Evolutionary conservation across 1,139 yeast species (phyloP).

Genomic region (Scheffersomyces cryptocercus): DNA sequence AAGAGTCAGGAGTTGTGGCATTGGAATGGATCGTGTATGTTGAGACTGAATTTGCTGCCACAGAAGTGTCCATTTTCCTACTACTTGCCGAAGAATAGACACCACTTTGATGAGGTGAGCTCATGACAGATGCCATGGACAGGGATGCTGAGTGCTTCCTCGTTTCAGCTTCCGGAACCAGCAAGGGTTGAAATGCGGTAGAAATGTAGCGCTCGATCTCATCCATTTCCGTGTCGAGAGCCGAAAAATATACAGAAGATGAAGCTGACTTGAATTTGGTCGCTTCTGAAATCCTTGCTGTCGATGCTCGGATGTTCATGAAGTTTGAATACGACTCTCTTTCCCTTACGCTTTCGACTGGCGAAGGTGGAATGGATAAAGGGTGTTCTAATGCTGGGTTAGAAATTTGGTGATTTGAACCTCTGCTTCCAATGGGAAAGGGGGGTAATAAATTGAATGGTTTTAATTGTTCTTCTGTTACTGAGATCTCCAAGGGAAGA

Average conservation of each 20-base stretch:
- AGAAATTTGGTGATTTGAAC: background rate
- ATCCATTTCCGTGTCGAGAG: slow-evolving; percentile 7
- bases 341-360: background rate
- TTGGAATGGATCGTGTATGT: slow-evolving; percentile 11
- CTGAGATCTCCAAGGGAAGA: slow-evolving; percentile 20
- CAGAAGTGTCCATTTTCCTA: background rate
- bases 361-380: background rate
- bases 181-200: background rate
- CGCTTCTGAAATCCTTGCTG: background rate
- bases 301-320: background rate
- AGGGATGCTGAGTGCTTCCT: slow-evolving; percentile 19
- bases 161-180: background rate
- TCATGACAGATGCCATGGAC: slow-evolving; percentile 23
- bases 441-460: slow-evolving; percentile 16
- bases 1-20: slow-evolving; percentile 19
- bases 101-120: slow-evolving; percentile 12
- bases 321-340: background rate
- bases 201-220: background rate
- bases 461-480: slow-evolving; percentile 1
- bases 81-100: background rate
- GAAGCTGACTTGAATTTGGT: slow-evolving; percentile 5
- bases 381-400: background rate
- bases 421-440: slow-evolving; percentile 9
- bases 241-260: slow-evolving; percentile 16
- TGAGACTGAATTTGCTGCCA: background rate